Conservation (phyloP, 805 yeast genomes). For the Starmerella apicola region DNA sequence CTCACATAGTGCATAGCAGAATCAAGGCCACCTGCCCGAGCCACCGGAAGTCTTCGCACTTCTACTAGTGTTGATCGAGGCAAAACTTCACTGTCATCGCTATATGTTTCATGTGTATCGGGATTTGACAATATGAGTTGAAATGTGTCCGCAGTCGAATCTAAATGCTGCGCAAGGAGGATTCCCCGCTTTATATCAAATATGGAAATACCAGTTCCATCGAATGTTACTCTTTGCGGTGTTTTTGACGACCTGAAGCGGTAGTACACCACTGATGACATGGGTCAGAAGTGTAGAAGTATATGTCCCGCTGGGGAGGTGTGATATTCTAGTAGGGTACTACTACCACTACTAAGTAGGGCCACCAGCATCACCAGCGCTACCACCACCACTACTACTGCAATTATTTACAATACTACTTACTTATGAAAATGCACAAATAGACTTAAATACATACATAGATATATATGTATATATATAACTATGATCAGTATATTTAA, state of each 20-base stretch:
- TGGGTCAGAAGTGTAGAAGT: too few species aligned
- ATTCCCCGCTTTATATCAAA: conserved; percentile 91
- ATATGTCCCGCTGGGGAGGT: too few species aligned
- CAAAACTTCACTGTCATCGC: conserved; percentile 80
- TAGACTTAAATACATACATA: too few species aligned
- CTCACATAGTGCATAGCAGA: conserved; percentile 50
- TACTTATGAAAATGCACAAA: too few species aligned
- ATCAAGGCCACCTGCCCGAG: conserved; percentile 33
- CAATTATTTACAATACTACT: too few species aligned
- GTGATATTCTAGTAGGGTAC: too few species aligned
- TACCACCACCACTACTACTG: too few species aligned
- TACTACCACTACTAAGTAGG: too few species aligned
- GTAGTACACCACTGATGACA: conserved; percentile 85
- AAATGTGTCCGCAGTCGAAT: conserved; percentile 66
- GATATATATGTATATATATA: too few species aligned
- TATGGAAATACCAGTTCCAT: conserved; percentile 92
- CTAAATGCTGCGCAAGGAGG: conserved; percentile 63
- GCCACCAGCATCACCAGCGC: too few species aligned
- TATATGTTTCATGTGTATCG: conserved; percentile 61
- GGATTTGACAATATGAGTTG: conserved; percentile 62
- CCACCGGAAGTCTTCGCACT: conserved; percentile 67
- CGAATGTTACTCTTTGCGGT: conserved; percentile 69
- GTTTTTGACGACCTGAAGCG: conserved; percentile 73
- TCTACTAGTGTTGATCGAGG: conserved; percentile 78
- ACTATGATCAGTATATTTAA: too few species aligned